Percentiles rank a stretch among this genome's conserved stretches.
phyloP scores from a whole-genome alignment of 2,329 filamentous ascomycete species.

The Aspergillus alliaceus region DNA sequence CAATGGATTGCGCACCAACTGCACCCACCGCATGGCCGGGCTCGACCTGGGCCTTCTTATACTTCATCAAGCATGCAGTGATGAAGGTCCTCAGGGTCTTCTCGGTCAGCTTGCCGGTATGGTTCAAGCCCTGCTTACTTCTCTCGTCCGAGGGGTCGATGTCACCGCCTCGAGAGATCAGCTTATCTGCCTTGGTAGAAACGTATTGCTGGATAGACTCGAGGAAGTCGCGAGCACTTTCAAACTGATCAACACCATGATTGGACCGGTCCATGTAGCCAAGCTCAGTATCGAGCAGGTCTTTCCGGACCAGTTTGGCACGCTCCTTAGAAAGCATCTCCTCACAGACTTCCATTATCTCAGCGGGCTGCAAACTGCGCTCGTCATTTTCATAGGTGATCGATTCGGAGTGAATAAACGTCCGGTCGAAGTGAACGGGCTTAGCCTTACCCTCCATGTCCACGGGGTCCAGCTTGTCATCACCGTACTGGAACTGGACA shows the following conservation, averaged over 20 bases:
- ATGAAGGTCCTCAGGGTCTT: constrained; percentile 76
- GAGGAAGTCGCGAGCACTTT: constrained; percentile 80
- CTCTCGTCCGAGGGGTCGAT: constrained; percentile 28
- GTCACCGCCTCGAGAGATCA: constrained; percentile 47
- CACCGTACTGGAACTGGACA: constrained; percentile 96
- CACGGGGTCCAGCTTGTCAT: constrained; percentile 90
- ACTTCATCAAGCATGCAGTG: constrained; percentile 79
- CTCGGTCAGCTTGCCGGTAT: constrained; percentile 79
- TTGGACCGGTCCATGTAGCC: constrained; percentile 70
- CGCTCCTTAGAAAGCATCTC: constrained; percentile 68
- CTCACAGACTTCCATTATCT: constrained; percentile 69
- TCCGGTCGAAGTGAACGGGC: constrained; percentile 88
- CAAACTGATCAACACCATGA: constrained; percentile 70
- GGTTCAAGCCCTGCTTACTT: constrained; percentile 52
- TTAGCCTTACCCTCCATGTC: constrained; percentile 96
- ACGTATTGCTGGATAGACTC: constrained; percentile 75
- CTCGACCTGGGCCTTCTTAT: constrained; percentile 86
- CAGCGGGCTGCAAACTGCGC: constrained; percentile 67
- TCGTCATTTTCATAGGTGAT: constrained; percentile 79
- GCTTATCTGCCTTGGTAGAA: constrained; percentile 58
- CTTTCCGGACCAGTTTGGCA: constrained; percentile 60
- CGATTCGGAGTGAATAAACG: constrained; percentile 77
- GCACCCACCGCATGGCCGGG: constrained; percentile 95
- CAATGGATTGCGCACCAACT: constrained; percentile 95
- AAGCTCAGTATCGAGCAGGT: constrained; percentile 63